Percentiles rank a stretch among this genome's conserved stretches.
Evolutionary conservation across 345 rosid genomes (phyloP).

Genomic region (Hibiscus tridactylites): DNA sequence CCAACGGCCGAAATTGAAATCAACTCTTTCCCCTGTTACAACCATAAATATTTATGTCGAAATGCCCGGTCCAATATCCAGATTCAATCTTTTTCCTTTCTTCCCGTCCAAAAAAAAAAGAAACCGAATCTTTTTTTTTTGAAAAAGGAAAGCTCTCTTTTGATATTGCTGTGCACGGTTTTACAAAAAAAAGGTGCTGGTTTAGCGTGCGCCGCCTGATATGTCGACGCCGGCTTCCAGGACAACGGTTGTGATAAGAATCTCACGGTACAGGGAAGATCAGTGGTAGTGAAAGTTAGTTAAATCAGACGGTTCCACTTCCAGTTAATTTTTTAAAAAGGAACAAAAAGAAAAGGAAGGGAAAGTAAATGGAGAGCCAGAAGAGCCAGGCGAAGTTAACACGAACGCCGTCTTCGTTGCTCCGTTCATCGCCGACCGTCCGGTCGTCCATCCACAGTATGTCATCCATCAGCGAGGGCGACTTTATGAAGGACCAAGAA

Average conservation of each 20-base stretch:
- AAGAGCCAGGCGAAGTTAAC: slow-evolving; percentile 61
- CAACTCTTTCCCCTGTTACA: slow-evolving; percentile 15
- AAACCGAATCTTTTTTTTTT: neutral
- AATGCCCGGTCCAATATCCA: slow-evolving; percentile 23
- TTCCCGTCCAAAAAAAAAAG: neutral
- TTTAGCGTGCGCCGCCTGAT: slow-evolving; percentile 27
- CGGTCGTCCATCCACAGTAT: slow-evolving; percentile 86
- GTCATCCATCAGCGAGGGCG: slow-evolving; percentile 51
- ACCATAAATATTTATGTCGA: slow-evolving; percentile 25
- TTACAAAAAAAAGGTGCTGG: slow-evolving; percentile 7
- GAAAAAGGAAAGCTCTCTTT: neutral
- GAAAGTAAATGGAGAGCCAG: slow-evolving; percentile 44
- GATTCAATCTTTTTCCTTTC: neutral
- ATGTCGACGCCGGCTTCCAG: slow-evolving; percentile 38
- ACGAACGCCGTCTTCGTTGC: slow-evolving; percentile 72
- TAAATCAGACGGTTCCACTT: slow-evolving; percentile 5
- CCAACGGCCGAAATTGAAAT: slow-evolving; percentile 46
- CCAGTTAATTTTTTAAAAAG: no score
- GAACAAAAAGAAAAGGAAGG: no score
- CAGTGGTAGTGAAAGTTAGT: slow-evolving; percentile 5
- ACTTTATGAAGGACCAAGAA: slow-evolving; percentile 24
- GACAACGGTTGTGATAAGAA: slow-evolving; percentile 26
- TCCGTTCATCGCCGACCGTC: slow-evolving; percentile 73
- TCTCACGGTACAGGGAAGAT: slow-evolving; percentile 42
- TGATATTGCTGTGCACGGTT: slow-evolving; percentile 27